Evolutionary conservation across 1,139 yeast genomes (phyloP).

Genomic region (Suhomyces ambrosiae): DNA sequence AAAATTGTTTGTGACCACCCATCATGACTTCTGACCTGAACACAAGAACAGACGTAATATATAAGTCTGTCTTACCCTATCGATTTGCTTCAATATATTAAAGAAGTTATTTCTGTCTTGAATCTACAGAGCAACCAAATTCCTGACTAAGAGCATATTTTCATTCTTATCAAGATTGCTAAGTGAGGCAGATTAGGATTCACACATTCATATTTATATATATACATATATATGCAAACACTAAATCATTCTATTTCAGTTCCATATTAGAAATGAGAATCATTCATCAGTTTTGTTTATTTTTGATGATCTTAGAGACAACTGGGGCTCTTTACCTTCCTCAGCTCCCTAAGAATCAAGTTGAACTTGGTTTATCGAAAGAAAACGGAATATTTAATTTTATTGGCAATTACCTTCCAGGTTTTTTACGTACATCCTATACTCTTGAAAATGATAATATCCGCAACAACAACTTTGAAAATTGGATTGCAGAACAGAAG

Average conservation of each 20-base stretch:
- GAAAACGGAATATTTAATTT: background rate
- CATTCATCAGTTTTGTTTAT: background rate
- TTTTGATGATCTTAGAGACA: background rate
- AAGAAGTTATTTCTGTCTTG: background rate
- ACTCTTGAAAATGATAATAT: background rate
- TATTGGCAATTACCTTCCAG: background rate
- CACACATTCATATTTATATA: background rate
- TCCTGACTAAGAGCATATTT: background rate
- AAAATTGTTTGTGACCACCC: constrained; percentile 3
- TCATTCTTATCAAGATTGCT: background rate
- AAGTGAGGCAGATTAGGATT: background rate
- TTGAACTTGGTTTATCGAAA: background rate
- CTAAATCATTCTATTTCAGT: too few species aligned
- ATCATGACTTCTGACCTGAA: background rate
- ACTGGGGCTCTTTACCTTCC: background rate
- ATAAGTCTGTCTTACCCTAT: background rate
- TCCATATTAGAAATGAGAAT: background rate
- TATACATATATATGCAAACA: background rate
- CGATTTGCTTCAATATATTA: too few species aligned
- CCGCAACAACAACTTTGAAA: constrained; percentile 39
- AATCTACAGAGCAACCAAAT: background rate
- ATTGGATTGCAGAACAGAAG: constrained; percentile 59
- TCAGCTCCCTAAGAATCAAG: background rate
- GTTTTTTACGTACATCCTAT: background rate
- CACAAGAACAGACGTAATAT: background rate